A percentile compares a stretch with the other conserved stretches of the same genome.
Conservation (phyloP, 352 stramenopile species). For the Phytophthora meadii region DNA sequence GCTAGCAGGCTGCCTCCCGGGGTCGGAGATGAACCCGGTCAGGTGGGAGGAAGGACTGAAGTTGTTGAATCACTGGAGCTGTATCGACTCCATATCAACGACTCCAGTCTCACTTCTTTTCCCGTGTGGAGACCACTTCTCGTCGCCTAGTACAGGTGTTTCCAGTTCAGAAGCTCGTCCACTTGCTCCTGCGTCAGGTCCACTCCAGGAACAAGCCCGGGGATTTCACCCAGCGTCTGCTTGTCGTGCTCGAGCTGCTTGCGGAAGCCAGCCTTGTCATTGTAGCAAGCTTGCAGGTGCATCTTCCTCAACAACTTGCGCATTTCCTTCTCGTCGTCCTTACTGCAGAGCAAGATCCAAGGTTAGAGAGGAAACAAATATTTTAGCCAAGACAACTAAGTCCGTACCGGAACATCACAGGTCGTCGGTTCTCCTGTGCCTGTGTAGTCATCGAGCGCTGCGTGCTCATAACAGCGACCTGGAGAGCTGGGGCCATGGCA, state of each 20-base stretch:
- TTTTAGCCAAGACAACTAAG: neutral
- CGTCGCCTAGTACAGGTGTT: slow-evolving; percentile 62
- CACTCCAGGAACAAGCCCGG: slow-evolving; percentile 59
- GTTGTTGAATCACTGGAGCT: neutral
- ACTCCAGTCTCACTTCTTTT: neutral
- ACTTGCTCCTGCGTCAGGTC: slow-evolving; percentile 68
- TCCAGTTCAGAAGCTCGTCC: slow-evolving; percentile 84
- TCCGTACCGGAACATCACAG: slow-evolving; percentile 33
- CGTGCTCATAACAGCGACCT: slow-evolving; percentile 34
- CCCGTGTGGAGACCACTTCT: slow-evolving; percentile 21
- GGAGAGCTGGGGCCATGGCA: slow-evolving; percentile 27
- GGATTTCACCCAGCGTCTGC: slow-evolving; percentile 67
- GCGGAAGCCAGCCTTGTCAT: slow-evolving; percentile 58
- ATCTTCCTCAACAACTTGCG: slow-evolving; percentile 85
- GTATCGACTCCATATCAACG: slow-evolving; percentile 1
- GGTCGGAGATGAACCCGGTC: slow-evolving; percentile 22
- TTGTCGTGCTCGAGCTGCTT: slow-evolving; percentile 71
- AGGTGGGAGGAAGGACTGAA: slow-evolving; percentile 1
- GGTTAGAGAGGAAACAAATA: slow-evolving; percentile 5
- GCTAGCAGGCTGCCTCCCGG: slow-evolving; percentile 21
- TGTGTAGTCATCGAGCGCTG: slow-evolving; percentile 29
- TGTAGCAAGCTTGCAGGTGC: slow-evolving; percentile 71
- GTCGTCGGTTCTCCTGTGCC: slow-evolving; percentile 35
- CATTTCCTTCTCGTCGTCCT: slow-evolving; percentile 85
- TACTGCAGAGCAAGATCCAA: slow-evolving; percentile 40